Evolutionary conservation across 352 stramenopile species (phyloP).

Genomic region (Pythium aphanidermatum): DNA sequence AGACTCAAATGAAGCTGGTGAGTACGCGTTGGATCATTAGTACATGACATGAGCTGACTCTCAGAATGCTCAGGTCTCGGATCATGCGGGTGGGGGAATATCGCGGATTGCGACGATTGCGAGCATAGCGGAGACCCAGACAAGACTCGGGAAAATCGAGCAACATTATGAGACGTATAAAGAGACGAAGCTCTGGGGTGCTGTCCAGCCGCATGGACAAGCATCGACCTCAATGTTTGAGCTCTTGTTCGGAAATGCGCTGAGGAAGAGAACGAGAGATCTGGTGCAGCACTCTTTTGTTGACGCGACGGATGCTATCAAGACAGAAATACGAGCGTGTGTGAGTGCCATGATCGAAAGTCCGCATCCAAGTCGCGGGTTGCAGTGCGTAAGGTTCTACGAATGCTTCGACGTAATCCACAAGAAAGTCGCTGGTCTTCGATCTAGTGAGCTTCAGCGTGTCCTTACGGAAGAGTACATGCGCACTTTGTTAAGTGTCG

Average conservation of each 20-base stretch:
- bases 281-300: constrained; percentile 74
- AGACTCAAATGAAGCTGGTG: neutral
- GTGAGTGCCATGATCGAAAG: constrained; percentile 22
- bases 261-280: constrained; percentile 55
- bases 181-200: constrained; percentile 33
- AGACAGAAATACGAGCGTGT: constrained; percentile 42
- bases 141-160: constrained; percentile 42
- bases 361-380: constrained; percentile 19
- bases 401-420: constrained; percentile 73
- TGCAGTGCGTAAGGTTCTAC: constrained; percentile 64
- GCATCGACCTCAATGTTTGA: constrained; percentile 43
- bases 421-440: constrained; percentile 47
- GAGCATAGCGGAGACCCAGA: constrained; percentile 47
- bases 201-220: constrained; percentile 3
- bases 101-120: constrained; percentile 50
- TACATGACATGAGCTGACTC: neutral
- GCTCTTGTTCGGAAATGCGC: constrained; percentile 51
- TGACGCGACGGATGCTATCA: constrained; percentile 66
- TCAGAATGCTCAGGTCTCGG: constrained; percentile 30
- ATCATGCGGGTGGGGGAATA: constrained; percentile 38
- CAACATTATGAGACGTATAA: constrained; percentile 26
- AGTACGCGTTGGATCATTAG: too few relatives aligned
- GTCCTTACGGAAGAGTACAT: constrained; percentile 76
- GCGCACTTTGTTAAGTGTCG: constrained; percentile 60
- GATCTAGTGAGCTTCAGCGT: constrained; percentile 68